phyloP scores from a whole-genome alignment of 768 basidiomycete genomes.

The Polyporus arcularius region DNA sequence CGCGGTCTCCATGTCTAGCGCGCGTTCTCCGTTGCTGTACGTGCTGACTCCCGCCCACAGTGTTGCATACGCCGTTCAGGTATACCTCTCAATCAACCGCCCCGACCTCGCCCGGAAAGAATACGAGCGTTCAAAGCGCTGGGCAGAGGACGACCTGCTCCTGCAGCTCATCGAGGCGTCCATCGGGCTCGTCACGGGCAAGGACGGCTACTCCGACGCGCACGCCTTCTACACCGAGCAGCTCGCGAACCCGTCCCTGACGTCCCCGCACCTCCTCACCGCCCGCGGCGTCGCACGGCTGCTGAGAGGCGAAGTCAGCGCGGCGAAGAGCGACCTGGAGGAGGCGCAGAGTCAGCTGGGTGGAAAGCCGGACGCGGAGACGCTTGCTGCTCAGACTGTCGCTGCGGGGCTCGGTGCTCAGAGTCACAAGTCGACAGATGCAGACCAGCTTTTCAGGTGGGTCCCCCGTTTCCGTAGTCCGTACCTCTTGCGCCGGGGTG shows the following conservation, averaged over 20 bases:
- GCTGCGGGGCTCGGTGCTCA: constrained; percentile 56
- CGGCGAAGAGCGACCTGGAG: constrained; percentile 80
- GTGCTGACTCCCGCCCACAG: constrained; percentile 40
- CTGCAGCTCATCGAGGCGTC: constrained; percentile 88
- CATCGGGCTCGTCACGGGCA: constrained; percentile 73
- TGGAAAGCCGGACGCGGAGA: constrained; percentile 55
- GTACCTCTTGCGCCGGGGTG: neutral
- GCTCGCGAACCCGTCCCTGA: constrained; percentile 75
- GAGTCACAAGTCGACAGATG: constrained; percentile 53
- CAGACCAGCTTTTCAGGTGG: constrained; percentile 70
- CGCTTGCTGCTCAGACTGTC: constrained; percentile 67
- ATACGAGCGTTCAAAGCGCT: constrained; percentile 78
- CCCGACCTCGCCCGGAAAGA: constrained; percentile 85
- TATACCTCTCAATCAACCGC: constrained; percentile 89
- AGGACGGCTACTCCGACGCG: constrained; percentile 59
- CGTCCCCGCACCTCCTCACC: constrained; percentile 72
- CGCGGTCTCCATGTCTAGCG: no score
- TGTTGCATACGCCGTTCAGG: constrained; percentile 78
- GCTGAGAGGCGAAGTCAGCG: constrained; percentile 70
- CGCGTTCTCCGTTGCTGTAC: neutral
- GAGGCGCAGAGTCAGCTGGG: constrained; percentile 66
- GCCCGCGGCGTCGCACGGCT: constrained; percentile 80
- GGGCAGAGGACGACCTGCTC: constrained; percentile 88
- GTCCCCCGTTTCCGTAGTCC: constrained; percentile 26
- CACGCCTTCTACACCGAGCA: constrained; percentile 80